Evolutionary conservation across 495 filamentous ascomycete genomes (phyloP), one percentile per base, ranked within the genome.

Genomic region (Penicillium mononematosum): DNA sequence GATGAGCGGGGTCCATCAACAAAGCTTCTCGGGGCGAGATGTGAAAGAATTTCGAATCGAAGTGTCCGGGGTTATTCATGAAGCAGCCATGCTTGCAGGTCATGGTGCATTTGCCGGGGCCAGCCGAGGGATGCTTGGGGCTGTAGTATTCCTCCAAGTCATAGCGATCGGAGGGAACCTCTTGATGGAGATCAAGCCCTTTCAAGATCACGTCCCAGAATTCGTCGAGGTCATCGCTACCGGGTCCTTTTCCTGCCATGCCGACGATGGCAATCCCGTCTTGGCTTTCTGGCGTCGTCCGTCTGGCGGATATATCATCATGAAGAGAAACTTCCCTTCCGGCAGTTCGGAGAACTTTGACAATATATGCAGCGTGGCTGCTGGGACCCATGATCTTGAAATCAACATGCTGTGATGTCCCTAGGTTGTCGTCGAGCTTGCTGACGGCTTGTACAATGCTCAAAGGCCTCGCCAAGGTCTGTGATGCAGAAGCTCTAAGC

Each of bases 81-180:
- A 70, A 67, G n/a, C 43, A 70, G 27, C 75, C 75, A 41, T 65
- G 76, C 24, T 24, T 24, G 24, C 24, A 24, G 24, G 24, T 24
- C 24, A 24, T 24, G 24, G 24, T 24, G 24, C 24, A 24, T 24
- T 24, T 24, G 1, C 24, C 24, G 1, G 24, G 24, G 4, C 24
- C 24, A 4, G 24, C 24, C 5, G 70, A 70, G 0, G 71, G 72
- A 3, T 56, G 34, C 44, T 63, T 61, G 0, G 74, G 69, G 64
- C 78, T 75, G 34, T 51, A 66, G 49, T 80, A 75, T 1, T 70
- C 65, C 2, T 72, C 57, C 3, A 73, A 43, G 46, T 78, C 69
- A 39, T 72, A 80, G 17, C 76, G 66, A 49, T 73, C 69, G 2
- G 56, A 44, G 0, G 77, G 77, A 5, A 36, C 34, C 34, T 14